Percentiles rank a stretch among this genome's conserved stretches.
phyloP scores from a whole-genome alignment of 768 basidiomycete genomes.

The Leucogyrophana mollusca region DNA sequence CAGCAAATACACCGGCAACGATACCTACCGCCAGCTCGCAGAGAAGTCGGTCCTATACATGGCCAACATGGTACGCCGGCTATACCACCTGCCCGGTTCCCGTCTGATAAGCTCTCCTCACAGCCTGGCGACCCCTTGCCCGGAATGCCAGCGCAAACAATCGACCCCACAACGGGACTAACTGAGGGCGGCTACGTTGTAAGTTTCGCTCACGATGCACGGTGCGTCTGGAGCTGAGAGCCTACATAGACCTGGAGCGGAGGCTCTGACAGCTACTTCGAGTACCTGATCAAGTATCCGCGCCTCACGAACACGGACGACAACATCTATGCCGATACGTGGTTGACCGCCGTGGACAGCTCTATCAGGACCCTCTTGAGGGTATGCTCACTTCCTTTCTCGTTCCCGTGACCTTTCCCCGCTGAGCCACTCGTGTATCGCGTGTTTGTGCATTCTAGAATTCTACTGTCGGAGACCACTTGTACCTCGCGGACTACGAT shows the following conservation, averaged over 20 bases:
- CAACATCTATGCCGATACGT: constrained; percentile 60
- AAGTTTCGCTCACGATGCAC: constrained; percentile 13
- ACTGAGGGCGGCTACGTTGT: constrained; percentile 57
- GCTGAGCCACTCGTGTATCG: too few species aligned
- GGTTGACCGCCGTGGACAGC: constrained; percentile 70
- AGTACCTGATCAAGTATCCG: constrained; percentile 72
- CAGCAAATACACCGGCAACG: constrained; percentile 52
- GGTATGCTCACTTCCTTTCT: constrained; percentile 31
- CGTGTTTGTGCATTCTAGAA: constrained; percentile 41
- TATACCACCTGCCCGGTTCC: constrained; percentile 10
- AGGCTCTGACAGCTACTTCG: constrained; percentile 75
- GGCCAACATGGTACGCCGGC: constrained; percentile 33
- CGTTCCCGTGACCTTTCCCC: background rate
- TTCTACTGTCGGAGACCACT: constrained; percentile 60
- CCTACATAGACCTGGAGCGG: constrained; percentile 60
- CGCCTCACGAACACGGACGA: constrained; percentile 68
- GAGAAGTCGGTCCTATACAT: constrained; percentile 55
- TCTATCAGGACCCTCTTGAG: constrained; percentile 59
- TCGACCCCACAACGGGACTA: constrained; percentile 52
- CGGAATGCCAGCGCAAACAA: constrained; percentile 57
- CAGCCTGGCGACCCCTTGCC: constrained; percentile 19
- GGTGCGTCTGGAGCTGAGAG: constrained; percentile 2
- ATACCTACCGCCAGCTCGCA: constrained; percentile 55
- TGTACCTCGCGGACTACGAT: constrained; percentile 69
- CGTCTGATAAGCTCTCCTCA: background rate